Evolutionary conservation across 2,329 filamentous ascomycete genomes (phyloP).

Genomic region (Penicillium sp.): DNA sequence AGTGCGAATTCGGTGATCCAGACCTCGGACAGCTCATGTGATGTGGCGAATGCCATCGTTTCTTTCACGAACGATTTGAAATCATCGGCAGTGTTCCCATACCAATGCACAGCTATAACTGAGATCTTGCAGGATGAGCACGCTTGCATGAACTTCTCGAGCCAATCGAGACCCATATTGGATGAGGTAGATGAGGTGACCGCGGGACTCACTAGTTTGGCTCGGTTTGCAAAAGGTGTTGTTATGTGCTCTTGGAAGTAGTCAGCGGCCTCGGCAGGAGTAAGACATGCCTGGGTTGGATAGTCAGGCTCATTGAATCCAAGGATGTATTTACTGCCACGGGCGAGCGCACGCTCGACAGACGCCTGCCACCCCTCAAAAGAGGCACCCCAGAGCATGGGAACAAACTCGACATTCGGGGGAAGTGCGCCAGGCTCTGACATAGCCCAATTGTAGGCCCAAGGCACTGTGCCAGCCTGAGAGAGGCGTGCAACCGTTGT

Average conservation of each 20-base stretch:
- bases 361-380: slow-evolving; percentile 36
- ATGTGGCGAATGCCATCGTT: slow-evolving; percentile 37
- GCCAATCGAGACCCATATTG: slow-evolving; percentile 41
- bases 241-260: slow-evolving; percentile 41
- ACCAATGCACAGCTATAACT: slow-evolving; percentile 48
- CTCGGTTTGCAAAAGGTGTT: slow-evolving; percentile 33
- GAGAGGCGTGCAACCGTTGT: too few relatives aligned
- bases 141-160: slow-evolving; percentile 37
- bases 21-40: slow-evolving; percentile 36
- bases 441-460: slow-evolving; percentile 49
- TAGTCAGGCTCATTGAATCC: slow-evolving; percentile 50
- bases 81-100: slow-evolving; percentile 32
- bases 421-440: slow-evolving; percentile 30
- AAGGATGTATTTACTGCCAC: slow-evolving; percentile 39
- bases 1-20: slow-evolving; percentile 49
- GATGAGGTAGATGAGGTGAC: slow-evolving; percentile 35
- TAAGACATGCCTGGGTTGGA: slow-evolving; percentile 38
- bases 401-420: slow-evolving; percentile 41
- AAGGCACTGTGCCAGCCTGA: slow-evolving; percentile 33
- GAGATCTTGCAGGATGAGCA: slow-evolving; percentile 42
- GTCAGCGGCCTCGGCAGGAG: slow-evolving; percentile 36
- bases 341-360: slow-evolving; percentile 33
- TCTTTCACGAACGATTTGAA: slow-evolving; percentile 40
- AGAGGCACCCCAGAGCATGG: slow-evolving; percentile 46
- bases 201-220: slow-evolving; percentile 45